A percentile compares a stretch with the other conserved stretches of the same genome.
Evolutionary conservation across 2,329 filamentous ascomycete species (phyloP).

Genomic region (Claviceps humidiphila): DNA sequence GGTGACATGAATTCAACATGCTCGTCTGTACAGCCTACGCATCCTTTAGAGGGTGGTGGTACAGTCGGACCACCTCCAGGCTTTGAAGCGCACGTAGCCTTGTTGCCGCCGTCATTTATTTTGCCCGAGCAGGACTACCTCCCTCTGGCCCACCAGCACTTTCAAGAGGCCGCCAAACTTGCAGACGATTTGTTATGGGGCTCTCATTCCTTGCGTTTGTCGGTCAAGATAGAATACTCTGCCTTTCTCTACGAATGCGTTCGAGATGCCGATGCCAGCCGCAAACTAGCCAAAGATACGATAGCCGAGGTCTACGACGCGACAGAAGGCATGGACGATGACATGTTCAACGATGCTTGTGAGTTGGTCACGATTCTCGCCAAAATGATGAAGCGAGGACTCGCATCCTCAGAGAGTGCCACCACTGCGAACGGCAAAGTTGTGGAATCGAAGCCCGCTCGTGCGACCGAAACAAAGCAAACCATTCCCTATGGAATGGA

Average conservation of each 20-base stretch:
- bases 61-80: conserved; percentile 45
- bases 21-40: conserved; percentile 34
- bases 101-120: conserved; percentile 56
- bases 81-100: conserved; percentile 28
- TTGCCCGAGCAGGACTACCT: conserved; percentile 71
- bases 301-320: conserved; percentile 87
- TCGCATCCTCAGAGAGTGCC: conserved; percentile 27
- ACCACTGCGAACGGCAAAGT: conserved; percentile 19
- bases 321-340: conserved; percentile 84
- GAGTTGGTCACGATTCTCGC: conserved; percentile 76
- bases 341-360: conserved; percentile 86
- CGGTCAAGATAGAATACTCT: conserved; percentile 81
- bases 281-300: conserved; percentile 65
- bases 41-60: conserved; percentile 38
- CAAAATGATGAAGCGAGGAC: conserved; percentile 73
- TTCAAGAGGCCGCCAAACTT: conserved; percentile 61
- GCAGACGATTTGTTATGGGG: conserved; percentile 69
- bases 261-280: conserved; percentile 64
- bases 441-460: conserved; percentile 17
- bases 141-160: conserved; percentile 67
- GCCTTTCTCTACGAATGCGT: conserved; percentile 90
- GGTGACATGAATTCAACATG: conserved; percentile 26
- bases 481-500: conserved; percentile 27
- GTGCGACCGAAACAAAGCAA: conserved; percentile 10
- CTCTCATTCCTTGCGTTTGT: conserved; percentile 78